Evolutionary conservation across 2,329 filamentous ascomycete species (phyloP), one percentile per base, ranked within the genome.

Genomic region (Cercospora sp.): DNA sequence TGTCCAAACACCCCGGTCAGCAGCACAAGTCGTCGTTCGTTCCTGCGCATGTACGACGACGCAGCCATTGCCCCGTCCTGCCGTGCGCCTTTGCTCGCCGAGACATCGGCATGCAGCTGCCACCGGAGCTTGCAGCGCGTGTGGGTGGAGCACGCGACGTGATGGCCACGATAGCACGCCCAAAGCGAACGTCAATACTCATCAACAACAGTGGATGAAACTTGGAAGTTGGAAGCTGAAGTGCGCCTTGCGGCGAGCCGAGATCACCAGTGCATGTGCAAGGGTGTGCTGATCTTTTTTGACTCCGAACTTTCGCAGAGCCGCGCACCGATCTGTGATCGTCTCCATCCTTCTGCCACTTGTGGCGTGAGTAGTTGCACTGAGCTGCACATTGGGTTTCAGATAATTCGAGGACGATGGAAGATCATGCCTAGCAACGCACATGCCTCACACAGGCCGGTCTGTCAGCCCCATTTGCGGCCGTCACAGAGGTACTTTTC

Each of bases 161-260:
- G 28, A 16, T 36, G 48, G 8, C 23, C 51, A 8, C 20, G 30
- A 45, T 26, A 26, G 28, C n/a, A 28, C 42, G n/a, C 48, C 48
- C 23, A 55, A 30, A 55, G 23, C 48, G 48, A 28, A 26, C 48
- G 26, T 28, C 48, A 13, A 28, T 1, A 1, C 12, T 26, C 48
- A 55, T 28, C 48, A 13, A 28, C 20, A 7, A 13, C 48, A 23
- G 10, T 23, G 13, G 26, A 64, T 23, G 48, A 64, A 64, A 57
- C 62, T 64, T 20, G 62, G 62, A 64, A 64, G 62, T 57, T 53
- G 61, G 40, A 30, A 53, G 42, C 18, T 63, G 60, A 30, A 48
- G 60, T 63, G 23, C 28, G 16, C 16, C 53, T 13, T 31, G n/a
- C 20, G 9, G 53, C 53, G 23, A 57, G 53, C 53, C 53, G 55